Conservation (phyloP, 2,329 filamentous ascomycete species). For the Penicillium sp. region DNA sequence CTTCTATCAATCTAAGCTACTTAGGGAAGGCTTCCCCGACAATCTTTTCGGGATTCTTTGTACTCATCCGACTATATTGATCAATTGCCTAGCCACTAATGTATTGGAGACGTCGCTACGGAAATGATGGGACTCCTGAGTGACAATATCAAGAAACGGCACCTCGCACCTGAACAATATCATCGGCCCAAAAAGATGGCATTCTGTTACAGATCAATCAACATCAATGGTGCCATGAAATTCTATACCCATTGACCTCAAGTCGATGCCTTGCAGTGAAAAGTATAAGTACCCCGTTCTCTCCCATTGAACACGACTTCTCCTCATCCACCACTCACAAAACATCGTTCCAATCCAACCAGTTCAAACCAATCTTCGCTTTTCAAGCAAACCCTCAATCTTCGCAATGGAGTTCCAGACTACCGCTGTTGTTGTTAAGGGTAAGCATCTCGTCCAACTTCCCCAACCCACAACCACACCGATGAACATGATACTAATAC, state of each 20-base stretch:
- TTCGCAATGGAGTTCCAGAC: constrained; percentile 29
- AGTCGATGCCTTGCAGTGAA: background rate
- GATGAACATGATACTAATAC: background rate
- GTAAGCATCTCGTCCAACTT: constrained; percentile 10
- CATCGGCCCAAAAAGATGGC: background rate
- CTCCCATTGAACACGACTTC: background rate
- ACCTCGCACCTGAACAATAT: background rate
- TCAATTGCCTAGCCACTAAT: background rate
- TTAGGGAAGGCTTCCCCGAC: background rate
- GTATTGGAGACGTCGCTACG: background rate
- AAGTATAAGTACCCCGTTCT: background rate
- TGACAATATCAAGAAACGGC: constrained; percentile 9
- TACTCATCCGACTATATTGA: background rate
- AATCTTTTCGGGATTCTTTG: background rate
- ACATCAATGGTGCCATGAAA: background rate
- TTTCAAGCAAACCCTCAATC: constrained; percentile 15
- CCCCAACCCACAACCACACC: background rate
- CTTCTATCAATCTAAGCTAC: background rate
- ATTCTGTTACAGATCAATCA: background rate
- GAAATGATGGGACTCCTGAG: constrained; percentile 1
- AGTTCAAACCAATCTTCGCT: constrained; percentile 11
- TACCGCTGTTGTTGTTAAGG: constrained; percentile 22
- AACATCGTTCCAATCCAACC: constrained; percentile 9
- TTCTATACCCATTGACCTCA: background rate
- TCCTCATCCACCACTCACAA: constrained; percentile 7